Evolutionary conservation across 768 basidiomycete genomes (phyloP).

Genomic region (Rubroboletus satanas): DNA sequence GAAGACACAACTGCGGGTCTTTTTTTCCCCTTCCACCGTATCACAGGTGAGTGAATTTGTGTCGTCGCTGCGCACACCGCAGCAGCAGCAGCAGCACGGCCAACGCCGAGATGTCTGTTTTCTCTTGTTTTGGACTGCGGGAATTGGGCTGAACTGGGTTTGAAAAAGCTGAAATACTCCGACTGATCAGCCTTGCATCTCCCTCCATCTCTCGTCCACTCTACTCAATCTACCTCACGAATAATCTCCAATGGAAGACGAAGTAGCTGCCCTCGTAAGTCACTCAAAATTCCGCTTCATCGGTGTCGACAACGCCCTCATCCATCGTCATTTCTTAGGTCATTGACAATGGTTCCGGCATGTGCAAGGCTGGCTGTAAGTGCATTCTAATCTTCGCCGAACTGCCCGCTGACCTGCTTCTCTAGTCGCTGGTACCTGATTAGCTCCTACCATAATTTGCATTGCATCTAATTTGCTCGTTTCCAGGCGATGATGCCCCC

Average conservation of each 20-base stretch:
- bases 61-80: background rate
- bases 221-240: constrained; percentile 22
- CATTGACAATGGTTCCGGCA: constrained; percentile 94
- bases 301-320: constrained; percentile 1
- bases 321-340: constrained; percentile 43
- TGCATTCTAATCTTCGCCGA: constrained; percentile 24
- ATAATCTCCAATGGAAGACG: constrained; percentile 53
- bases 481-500: constrained; percentile 79
- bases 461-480: constrained; percentile 7
- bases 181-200: constrained; percentile 21
- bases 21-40: no score
- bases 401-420: constrained; percentile 20
- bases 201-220: constrained; percentile 17
- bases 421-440: constrained; percentile 58
- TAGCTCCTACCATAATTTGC: background rate
- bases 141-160: constrained; percentile 12
- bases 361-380: constrained; percentile 99
- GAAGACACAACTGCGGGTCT: background rate
- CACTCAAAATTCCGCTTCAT: background rate
- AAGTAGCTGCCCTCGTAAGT: constrained; percentile 55
- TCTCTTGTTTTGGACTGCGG: constrained; percentile 17
- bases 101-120: constrained; percentile 10
- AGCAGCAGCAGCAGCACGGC: background rate
- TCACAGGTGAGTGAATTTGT: background rate
- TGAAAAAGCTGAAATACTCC: constrained; percentile 27